Base-by-base conservation (phyloP, 2,329 filamentous ascomycete genomes). In the Trichoderma arundinaceum region DNA sequence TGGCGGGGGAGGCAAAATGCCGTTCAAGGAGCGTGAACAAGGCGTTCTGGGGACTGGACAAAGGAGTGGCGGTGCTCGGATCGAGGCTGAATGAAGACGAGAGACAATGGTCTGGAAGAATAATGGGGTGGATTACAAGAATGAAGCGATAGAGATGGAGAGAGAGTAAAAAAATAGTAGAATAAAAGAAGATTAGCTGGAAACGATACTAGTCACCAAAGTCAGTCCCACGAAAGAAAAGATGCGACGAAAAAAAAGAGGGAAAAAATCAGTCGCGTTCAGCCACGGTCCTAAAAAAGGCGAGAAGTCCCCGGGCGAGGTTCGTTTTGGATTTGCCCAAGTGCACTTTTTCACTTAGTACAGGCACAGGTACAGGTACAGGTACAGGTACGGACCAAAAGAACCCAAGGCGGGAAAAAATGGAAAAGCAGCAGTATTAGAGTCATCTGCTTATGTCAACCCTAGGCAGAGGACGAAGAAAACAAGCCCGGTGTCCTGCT, bases 1-100 rank as follows among this genome's bases (percentile, higher is more conserved):
- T 63, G 60, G 60, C 60, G 52, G 51, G 57, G 56, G 56, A 59
- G 53, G 49, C 32, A 39, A 67, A 64, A 58, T 52, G 56, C 64
- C 65, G 54, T 53, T 43, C 32, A 17, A 22, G 35, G 10, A 38
- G 35, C 10, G 28, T 48, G 56, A 59, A 22, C 56, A 59, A 59
- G 28, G 56, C 56, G 41, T 35, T 33, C 44, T 38, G 63, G 17
- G 9, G 10, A 60, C 17, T n/a, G 39, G 32, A 44, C 54, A 57
- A 57, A 69, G 53, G 46, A 66, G 44, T 51, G 52, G 52, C 46
- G 56, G 41, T 58, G 60, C 49, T 63, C 17, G 9, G 28, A 22
- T 1, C 28, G 53, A 52, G 58, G 48, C 33, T 51, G 41, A 44
- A 59, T 9, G 17, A 52, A 49, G n/a, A 49, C 10, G 38, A 10